Evolutionary conservation across 352 stramenopile genomes (phyloP).

Genomic region (Globisporangium viniferum): DNA sequence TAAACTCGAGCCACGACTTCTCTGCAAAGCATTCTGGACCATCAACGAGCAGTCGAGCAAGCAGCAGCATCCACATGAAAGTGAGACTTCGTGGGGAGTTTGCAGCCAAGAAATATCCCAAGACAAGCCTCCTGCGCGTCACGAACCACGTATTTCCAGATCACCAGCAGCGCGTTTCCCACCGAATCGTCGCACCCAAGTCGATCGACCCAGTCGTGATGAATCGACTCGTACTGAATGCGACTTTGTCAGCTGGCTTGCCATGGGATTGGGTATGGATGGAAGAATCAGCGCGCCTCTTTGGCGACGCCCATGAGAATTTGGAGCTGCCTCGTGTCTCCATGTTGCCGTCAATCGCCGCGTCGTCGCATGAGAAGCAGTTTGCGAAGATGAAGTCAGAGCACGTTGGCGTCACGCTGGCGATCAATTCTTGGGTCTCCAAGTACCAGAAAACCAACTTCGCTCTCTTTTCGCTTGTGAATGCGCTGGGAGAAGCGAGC

Average conservation of each 20-base stretch:
- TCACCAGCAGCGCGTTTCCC: not conserved
- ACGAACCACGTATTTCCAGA: not conserved
- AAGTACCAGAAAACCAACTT: slow-evolving; percentile 50
- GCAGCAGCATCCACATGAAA: not conserved
- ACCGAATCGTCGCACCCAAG: not conserved
- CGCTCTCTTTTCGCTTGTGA: slow-evolving; percentile 68
- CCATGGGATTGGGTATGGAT: slow-evolving; percentile 61
- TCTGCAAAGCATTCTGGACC: not conserved
- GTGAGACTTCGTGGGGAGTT: slow-evolving; percentile 6
- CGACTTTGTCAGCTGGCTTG: slow-evolving; percentile 37
- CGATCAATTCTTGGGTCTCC: slow-evolving; percentile 59
- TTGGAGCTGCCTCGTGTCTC: slow-evolving; percentile 25
- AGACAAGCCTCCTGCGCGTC: slow-evolving; percentile 5
- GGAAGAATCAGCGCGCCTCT: slow-evolving; percentile 37
- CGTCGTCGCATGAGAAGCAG: slow-evolving; percentile 42
- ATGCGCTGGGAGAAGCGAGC: slow-evolving; percentile 57
- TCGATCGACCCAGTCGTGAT: slow-evolving; percentile 14
- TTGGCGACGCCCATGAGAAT: slow-evolving; percentile 27
- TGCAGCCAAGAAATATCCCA: slow-evolving; percentile 4
- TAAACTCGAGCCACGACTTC: not conserved
- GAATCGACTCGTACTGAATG: slow-evolving; percentile 40
- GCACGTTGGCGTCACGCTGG: slow-evolving; percentile 50
- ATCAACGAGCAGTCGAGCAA: not conserved
- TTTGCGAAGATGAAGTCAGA: slow-evolving; percentile 62
- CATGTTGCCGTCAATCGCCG: slow-evolving; percentile 22